A percentile compares a stretch with the other conserved stretches of the same genome.
These are phyloP conservation scores for Babesia bovis DNA, from an alignment of 169 alveolate genomes.

Conservation along the genomic window DNA sequence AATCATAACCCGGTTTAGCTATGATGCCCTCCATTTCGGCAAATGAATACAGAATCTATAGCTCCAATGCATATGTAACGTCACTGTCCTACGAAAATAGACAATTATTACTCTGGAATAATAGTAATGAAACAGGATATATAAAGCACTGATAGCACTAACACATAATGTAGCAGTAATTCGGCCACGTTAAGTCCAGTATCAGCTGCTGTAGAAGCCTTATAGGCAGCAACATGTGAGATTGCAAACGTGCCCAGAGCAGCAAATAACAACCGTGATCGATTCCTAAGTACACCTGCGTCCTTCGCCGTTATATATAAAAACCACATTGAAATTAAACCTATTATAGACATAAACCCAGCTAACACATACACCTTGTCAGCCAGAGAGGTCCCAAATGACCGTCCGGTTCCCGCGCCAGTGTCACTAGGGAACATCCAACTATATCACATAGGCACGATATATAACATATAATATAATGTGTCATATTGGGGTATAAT, in stretches of 20 bases:
- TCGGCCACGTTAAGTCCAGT: background rate
- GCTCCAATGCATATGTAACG: too few species aligned
- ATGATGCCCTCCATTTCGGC: conserved; percentile 24
- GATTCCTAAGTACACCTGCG: conserved; percentile 2
- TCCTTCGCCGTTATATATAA: background rate
- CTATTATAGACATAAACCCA: background rate
- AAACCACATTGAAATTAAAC: background rate
- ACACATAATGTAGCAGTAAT: background rate
- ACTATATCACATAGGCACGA: too few species aligned
- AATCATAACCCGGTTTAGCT: conserved; percentile 23
- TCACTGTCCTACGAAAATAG: too few species aligned
- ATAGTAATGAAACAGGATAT: too few species aligned
- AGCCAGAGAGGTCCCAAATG: background rate
- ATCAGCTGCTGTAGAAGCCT: background rate
- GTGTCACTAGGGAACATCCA: background rate
- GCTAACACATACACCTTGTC: background rate
- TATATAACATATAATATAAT: background rate
- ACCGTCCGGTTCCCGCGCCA: background rate
- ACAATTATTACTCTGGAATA: too few species aligned
- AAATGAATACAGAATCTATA: background rate
- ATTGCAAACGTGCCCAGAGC: conserved; percentile 16
- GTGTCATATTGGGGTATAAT: background rate
- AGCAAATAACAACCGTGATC: background rate
- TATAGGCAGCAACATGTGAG: background rate
- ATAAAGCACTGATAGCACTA: background rate